A percentile compares a stretch with the other conserved stretches of the same genome.
phyloP scores from a whole-genome alignment of 2,329 filamentous ascomycete genomes.

The Teratosphaeria nubilosa region DNA sequence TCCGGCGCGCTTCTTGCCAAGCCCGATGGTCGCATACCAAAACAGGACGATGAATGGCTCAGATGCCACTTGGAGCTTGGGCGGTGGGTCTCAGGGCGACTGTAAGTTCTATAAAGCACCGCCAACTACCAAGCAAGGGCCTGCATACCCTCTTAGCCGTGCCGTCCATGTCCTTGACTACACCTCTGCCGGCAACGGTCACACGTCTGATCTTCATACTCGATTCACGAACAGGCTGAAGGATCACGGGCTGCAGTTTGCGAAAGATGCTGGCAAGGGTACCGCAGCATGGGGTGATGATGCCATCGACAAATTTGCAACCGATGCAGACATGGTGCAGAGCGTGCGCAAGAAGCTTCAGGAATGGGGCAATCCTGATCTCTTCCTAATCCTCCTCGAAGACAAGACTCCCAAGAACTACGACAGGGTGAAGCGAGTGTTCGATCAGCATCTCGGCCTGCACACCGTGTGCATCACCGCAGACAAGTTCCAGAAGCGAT shows the following conservation, averaged over 20 bases:
- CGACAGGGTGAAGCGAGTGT: conserved; percentile 1
- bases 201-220: not conserved
- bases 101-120: not conserved
- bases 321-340: not conserved
- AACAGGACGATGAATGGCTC: not conserved
- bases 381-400: not conserved
- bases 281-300: not conserved
- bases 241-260: not conserved
- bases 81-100: not conserved
- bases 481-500: not conserved
- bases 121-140: not conserved
- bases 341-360: not conserved
- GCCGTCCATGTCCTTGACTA: not conserved
- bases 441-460: not conserved
- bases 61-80: not conserved
- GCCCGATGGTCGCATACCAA: not conserved
- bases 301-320: not conserved
- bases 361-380: not conserved
- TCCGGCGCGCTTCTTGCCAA: not conserved
- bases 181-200: not conserved
- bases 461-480: conserved; percentile 2
- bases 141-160: not conserved
- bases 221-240: not conserved
- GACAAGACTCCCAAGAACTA: not conserved
- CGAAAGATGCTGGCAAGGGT: not conserved